Evolutionary conservation across 768 basidiomycete species (phyloP).

Genomic region (Pulveroboletus frians): DNA sequence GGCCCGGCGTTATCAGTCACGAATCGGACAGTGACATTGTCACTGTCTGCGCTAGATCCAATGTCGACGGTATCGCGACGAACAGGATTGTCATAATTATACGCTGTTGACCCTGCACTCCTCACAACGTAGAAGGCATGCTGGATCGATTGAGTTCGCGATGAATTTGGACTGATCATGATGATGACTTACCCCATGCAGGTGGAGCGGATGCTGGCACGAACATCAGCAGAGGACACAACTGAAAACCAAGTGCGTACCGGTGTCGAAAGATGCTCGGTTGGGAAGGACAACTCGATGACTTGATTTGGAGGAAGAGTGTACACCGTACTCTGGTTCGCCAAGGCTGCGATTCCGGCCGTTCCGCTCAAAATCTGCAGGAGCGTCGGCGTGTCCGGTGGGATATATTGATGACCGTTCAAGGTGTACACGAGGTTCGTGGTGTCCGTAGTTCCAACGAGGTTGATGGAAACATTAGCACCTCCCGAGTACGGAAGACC

Average conservation of each 20-base stretch:
- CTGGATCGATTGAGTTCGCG: constrained; percentile 17
- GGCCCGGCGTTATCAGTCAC: constrained; percentile 64
- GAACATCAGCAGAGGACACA: not conserved
- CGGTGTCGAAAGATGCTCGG: constrained; percentile 21
- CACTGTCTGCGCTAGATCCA: constrained; percentile 19
- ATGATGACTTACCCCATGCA: constrained; percentile 39
- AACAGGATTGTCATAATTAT: constrained; percentile 51
- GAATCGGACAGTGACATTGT: constrained; percentile 56
- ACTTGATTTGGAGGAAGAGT: constrained; percentile 40
- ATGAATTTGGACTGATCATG: not conserved
- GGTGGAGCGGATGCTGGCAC: constrained; percentile 38
- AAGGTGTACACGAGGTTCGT: constrained; percentile 23
- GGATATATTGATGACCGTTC: constrained; percentile 32
- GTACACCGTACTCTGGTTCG: constrained; percentile 39
- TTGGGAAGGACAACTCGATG: constrained; percentile 37
- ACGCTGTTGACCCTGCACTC: constrained; percentile 32
- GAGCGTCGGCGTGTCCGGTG: constrained; percentile 41
- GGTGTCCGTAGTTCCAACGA: constrained; percentile 31
- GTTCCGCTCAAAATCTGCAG: constrained; percentile 43
- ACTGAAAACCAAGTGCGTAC: constrained; percentile 12
- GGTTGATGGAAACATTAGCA: constrained; percentile 38
- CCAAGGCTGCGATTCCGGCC: constrained; percentile 30
- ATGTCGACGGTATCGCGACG: constrained; percentile 47
- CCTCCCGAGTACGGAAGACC: constrained; percentile 36
- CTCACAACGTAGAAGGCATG: constrained; percentile 42